Evolutionary conservation across 2,329 filamentous ascomycete genomes (phyloP), one percentile per base, ranked within the genome.

Genomic region (Fusarium sublunatum): DNA sequence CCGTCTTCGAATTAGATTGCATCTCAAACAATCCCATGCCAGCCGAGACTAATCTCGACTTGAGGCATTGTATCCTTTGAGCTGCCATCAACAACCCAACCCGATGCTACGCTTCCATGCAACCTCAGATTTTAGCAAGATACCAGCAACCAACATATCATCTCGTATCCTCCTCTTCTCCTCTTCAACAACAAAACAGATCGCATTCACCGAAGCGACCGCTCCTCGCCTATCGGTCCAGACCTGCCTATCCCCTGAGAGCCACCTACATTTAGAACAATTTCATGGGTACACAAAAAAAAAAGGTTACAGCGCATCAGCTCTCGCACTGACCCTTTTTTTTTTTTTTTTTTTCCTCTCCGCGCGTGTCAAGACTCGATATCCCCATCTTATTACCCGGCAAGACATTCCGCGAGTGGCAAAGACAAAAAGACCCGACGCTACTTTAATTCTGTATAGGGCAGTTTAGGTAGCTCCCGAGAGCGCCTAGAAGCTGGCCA

Each of bases 171-270:
- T 7, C n/a, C n/a, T n/a, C n/a, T n/a, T n/a, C 24, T 13, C 4
- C 22, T 24, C 9, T 39, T 11, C 26, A 19, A 26, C 12, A 15
- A 6, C 11, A 32, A 10, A 13, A 32, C 31, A 12, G 10, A 56
- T 45, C 54, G 34, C 29, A 29, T 45, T 60, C 60, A 56, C 50
- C 61, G 42, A 52, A 64, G 46, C 60, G 42, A 61, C 42, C 41
- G 49, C 61, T 31, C 24, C 46, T 64, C 61, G 61, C 51, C 61
- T 65, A 64, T 64, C 61, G 61, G 25, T 49, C 61, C 49, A 59
- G 29, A 40, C 45, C 40, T 41, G 54, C 44, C 51, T 40, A 12
- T 25, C 36, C 36, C 36, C 36, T 39, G 36, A 7, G 22, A 19
- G 19, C 19, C 19, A 19, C 19, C 50, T 47, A 53, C 41, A 39